Base-by-base conservation (phyloP, 139 green algal species). In the Chlorella sp. region DNA sequence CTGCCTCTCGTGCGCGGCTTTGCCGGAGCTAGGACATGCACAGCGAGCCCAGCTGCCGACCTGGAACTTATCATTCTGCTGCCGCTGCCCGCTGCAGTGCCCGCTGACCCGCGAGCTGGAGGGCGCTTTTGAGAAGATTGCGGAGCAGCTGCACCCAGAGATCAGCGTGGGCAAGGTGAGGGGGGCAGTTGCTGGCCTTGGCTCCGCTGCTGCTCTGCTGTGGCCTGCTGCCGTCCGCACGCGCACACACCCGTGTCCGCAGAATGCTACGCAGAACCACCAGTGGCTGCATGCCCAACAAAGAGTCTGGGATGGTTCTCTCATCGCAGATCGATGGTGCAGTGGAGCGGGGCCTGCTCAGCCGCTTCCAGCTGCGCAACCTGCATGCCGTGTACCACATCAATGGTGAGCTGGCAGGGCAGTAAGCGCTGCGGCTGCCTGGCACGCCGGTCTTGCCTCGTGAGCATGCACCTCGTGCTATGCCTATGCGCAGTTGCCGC, bases 31-130 rank as follows among this genome's bases (percentile, higher is more conserved):
- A n/a, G n/a, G n/a, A n/a, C n/a, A n/a, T n/a, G n/a, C n/a, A n/a
- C n/a, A n/a, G n/a, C n/a, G n/a, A n/a, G n/a, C n/a, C n/a, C n/a
- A n/a, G n/a, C n/a, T n/a, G n/a, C n/a, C n/a, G n/a, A n/a, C n/a
- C n/a, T n/a, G n/a, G n/a, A n/a, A n/a, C n/a, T n/a, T n/a, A n/a
- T n/a, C n/a, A n/a, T n/a, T 44, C 76, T 56, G 7, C 36, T 13
- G 36, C 44, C 40, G 34, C 76, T 62, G 14, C 40, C 1, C 46
- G 46, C 80, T 85, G 65, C 86, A 83, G 85, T 89, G 86, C 54
- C 86, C 74, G 11, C 72, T 83, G 14, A 88, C 83, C 6, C 58
- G 76, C 11, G 86, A 87, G 34, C 36, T 90, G 54, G 76, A 85
- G 28, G 22, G 22, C 2, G 76, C 79, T 1, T 90, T 78, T 54